These are phyloP conservation scores for Rhizopus arrhizus DNA, from an alignment of 371 early-diverging fungal species.

Conservation along the genomic window DNA sequence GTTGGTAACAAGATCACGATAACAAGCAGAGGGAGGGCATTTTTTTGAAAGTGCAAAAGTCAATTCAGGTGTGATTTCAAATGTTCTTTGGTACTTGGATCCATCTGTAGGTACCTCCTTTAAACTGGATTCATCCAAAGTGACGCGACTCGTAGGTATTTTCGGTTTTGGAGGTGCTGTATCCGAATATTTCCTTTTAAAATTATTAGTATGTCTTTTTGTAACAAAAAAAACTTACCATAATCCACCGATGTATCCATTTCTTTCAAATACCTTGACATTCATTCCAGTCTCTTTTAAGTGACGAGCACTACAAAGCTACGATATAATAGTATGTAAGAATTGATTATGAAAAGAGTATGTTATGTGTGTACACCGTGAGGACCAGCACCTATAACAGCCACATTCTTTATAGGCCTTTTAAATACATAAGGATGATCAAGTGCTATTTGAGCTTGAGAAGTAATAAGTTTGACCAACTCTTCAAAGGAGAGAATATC, in stretches of 20 bases:
- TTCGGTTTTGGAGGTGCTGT: slow-evolving; percentile 22
- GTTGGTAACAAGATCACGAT: slow-evolving; percentile 27
- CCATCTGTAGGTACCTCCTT: slow-evolving; percentile 5
- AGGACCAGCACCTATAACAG: slow-evolving; percentile 32
- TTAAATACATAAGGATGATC: slow-evolving; percentile 25
- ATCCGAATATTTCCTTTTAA: slow-evolving; percentile 25
- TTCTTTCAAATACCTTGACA: slow-evolving; percentile 28
- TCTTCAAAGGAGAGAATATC: slow-evolving; percentile 13
- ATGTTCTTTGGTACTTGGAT: slow-evolving; percentile 8
- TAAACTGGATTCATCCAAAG: not conserved
- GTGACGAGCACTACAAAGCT: slow-evolving; percentile 16
- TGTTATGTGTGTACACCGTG: slow-evolving; percentile 17
- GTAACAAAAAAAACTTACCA: slow-evolving; percentile 19
- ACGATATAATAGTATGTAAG: not conserved
- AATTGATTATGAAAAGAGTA: not conserved
- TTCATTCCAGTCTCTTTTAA: slow-evolving; percentile 22
- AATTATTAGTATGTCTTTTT: not conserved
- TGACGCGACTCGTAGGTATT: slow-evolving; percentile 20
- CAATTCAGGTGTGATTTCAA: slow-evolving; percentile 27
- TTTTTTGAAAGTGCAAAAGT: slow-evolving; percentile 7
- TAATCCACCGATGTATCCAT: slow-evolving; percentile 23
- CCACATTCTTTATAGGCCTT: slow-evolving; percentile 24
- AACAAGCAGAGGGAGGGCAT: slow-evolving; percentile 26
- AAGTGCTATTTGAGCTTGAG: slow-evolving; percentile 24
- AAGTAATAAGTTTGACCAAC: not conserved